phyloP scores from a whole-genome alignment of 495 filamentous ascomycete genomes.

The Penicillium simplicissimum region DNA sequence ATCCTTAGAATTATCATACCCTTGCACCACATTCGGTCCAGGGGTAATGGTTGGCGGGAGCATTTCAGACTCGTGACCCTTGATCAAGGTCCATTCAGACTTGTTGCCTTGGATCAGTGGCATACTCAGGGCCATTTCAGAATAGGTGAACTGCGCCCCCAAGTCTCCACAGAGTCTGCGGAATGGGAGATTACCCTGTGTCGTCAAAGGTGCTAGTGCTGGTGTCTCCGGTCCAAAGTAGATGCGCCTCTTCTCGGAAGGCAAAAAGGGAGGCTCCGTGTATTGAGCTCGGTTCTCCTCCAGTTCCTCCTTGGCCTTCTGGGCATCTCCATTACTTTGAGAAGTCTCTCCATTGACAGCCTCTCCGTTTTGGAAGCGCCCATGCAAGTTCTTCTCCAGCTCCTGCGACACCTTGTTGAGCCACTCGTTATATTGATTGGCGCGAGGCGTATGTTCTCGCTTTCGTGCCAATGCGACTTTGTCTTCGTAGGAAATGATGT shows the following conservation, averaged over 20 bases:
- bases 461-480: conserved; percentile 73
- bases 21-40: conserved; percentile 54
- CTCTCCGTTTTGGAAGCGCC: conserved; percentile 23
- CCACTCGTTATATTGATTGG: conserved; percentile 76
- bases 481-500: conserved; percentile 62
- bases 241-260: conserved; percentile 88
- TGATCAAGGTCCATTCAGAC: conserved; percentile 91
- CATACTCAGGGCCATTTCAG: conserved; percentile 95
- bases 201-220: conserved; percentile 83
- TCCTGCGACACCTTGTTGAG: conserved; percentile 60
- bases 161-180: conserved; percentile 86
- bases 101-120: conserved; percentile 90
- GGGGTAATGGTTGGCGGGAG: conserved; percentile 57
- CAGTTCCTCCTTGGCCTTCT: conserved; percentile 28
- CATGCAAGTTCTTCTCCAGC: conserved; percentile 50
- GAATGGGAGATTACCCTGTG: conserved; percentile 97
- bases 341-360: conserved; percentile 9
- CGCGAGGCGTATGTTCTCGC: conserved; percentile 63
- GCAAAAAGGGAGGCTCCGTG: conserved; percentile 77
- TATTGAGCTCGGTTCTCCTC: conserved; percentile 78
- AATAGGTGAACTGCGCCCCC: conserved; percentile 92
- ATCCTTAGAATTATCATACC: conserved; percentile 80
- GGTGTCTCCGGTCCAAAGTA: conserved; percentile 95
- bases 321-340: conserved; percentile 3
- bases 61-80: conserved; percentile 80